Conservation (phyloP, 768 basidiomycete species). For the Podaxis sp. region DNA sequence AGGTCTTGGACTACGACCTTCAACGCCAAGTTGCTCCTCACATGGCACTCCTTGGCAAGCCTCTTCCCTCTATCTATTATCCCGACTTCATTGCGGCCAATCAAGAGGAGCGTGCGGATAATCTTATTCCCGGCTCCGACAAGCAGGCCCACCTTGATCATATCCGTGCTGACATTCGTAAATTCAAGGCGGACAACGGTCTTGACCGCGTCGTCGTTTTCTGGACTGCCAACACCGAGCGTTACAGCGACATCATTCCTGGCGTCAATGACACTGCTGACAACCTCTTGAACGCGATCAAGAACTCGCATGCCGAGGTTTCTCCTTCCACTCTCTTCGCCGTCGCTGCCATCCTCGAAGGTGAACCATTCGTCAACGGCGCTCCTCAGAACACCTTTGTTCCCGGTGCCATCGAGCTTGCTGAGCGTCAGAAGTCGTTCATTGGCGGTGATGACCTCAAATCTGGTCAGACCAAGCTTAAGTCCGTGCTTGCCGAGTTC, state of each 20-base stretch:
- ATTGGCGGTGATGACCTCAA: slow-evolving; percentile 99
- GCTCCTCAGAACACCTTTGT: slow-evolving; percentile 99
- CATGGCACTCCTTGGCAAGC: slow-evolving; percentile 78
- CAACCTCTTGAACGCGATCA: slow-evolving; percentile 80
- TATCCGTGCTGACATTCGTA: slow-evolving; percentile 90
- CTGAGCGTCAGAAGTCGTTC: slow-evolving; percentile 86
- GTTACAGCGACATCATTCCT: slow-evolving; percentile 91
- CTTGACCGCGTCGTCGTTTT: slow-evolving; percentile 92
- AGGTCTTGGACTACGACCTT: slow-evolving; percentile 94
- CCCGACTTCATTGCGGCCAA: slow-evolving; percentile 98
- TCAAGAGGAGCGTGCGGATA: slow-evolving; percentile 95
- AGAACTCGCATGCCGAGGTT: slow-evolving; percentile 86
- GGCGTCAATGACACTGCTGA: slow-evolving; percentile 96
- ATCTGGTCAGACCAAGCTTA: slow-evolving; percentile 96
- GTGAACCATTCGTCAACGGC: slow-evolving; percentile 94
- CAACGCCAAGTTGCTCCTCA: slow-evolving; percentile 91
- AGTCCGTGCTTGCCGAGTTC: slow-evolving; percentile 97
- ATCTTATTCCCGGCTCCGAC: slow-evolving; percentile 80
- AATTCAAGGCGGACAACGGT: slow-evolving; percentile 80
- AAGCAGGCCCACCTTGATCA: slow-evolving; percentile 92
- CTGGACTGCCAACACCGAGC: slow-evolving; percentile 99
- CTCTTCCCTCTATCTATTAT: slow-evolving; percentile 95
- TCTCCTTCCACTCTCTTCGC: slow-evolving; percentile 96
- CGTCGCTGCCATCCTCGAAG: slow-evolving; percentile 93
- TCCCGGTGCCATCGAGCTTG: slow-evolving; percentile 90